Evolutionary conservation across 2,329 filamentous ascomycete genomes (phyloP).

Genomic region (Pseudogymnoascus sp.): DNA sequence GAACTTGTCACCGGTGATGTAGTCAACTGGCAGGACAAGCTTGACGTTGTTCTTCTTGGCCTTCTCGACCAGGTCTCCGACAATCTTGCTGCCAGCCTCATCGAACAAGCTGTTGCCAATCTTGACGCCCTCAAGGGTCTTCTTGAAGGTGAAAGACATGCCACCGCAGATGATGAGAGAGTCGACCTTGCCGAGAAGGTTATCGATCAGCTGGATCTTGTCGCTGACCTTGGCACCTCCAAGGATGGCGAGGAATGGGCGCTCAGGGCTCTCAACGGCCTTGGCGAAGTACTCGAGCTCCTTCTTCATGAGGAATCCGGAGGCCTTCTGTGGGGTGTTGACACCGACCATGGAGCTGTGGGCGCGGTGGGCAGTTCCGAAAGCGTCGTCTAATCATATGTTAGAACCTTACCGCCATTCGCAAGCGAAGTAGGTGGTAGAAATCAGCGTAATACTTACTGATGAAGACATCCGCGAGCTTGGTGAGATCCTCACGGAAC

Average conservation of each 20-base stretch:
- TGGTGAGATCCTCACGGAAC: conserved; percentile 92
- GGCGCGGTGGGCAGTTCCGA: conserved; percentile 94
- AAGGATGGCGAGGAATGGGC: conserved; percentile 96
- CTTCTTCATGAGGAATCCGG: conserved; percentile 99
- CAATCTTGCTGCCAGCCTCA: conserved; percentile 86
- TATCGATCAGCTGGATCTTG: conserved; percentile 99
- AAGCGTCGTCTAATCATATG: conserved; percentile 70
- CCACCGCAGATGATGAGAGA: conserved; percentile 92
- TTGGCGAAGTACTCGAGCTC: conserved; percentile 99
- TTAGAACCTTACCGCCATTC: conserved; percentile 11
- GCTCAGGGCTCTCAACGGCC: conserved; percentile 84
- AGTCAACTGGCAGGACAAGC: conserved; percentile 89
- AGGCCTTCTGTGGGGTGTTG: conserved; percentile 90
- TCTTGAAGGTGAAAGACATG: conserved; percentile 99
- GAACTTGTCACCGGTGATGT: conserved; percentile 94
- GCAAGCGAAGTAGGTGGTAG: conserved; percentile 5
- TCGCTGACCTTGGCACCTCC: conserved; percentile 97
- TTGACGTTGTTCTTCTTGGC: conserved; percentile 94
- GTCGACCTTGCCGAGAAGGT: conserved; percentile 96
- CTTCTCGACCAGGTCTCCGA: conserved; percentile 81
- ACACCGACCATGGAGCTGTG: conserved; percentile 99
- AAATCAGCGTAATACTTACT: conserved; percentile 49
- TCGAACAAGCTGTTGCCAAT: conserved; percentile 92
- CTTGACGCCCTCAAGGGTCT: conserved; percentile 82
- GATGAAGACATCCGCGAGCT: conserved; percentile 90